phyloP scores from a whole-genome alignment of 2,329 filamentous ascomycete genomes.

The Chrysoporthe austroafricana region DNA sequence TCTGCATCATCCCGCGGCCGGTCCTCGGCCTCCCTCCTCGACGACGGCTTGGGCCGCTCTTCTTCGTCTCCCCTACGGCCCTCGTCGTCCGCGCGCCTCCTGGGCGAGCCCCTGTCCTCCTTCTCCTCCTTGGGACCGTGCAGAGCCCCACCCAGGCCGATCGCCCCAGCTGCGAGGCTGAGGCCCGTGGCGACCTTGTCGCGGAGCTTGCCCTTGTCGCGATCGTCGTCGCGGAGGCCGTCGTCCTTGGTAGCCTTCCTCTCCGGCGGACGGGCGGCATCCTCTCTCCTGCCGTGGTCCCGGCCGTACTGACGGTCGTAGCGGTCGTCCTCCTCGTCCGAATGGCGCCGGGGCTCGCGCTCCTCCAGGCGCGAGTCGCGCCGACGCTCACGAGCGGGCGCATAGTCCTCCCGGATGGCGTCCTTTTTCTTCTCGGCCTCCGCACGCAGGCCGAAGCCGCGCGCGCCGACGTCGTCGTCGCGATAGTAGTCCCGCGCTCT shows the following conservation, averaged over 20 bases:
- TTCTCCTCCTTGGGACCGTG: constrained; percentile 46
- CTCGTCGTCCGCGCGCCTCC: constrained; percentile 36
- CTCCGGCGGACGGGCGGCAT: constrained; percentile 29
- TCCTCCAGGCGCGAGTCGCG: constrained; percentile 32
- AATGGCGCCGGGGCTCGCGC: constrained; percentile 33
- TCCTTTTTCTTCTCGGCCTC: constrained; percentile 38
- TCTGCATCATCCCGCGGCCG: constrained; percentile 30
- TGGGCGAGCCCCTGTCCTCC: constrained; percentile 38
- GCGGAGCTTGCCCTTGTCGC: constrained; percentile 47
- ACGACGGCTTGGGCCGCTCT: constrained; percentile 28
- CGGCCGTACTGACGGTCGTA: constrained; percentile 25
- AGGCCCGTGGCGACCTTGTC: constrained; percentile 55
- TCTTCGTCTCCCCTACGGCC: constrained; percentile 24
- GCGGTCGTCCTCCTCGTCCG: constrained; percentile 37
- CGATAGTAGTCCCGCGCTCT: constrained; percentile 47
- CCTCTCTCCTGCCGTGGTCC: constrained; percentile 25
- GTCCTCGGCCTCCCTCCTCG: constrained; percentile 32
- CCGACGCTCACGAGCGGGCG: constrained; percentile 27
- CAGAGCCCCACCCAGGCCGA: constrained; percentile 45
- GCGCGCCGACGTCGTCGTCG: constrained; percentile 50
- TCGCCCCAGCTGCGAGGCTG: constrained; percentile 52
- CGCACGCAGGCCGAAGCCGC: constrained; percentile 58
- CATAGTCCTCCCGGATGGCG: constrained; percentile 41
- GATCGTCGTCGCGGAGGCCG: constrained; percentile 38
- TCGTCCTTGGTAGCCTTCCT: constrained; percentile 34